Percentiles rank a stretch among this genome's conserved stretches.
Evolutionary conservation across 768 basidiomycete species (phyloP).

Genomic region (Hypholoma fasciculare): DNA sequence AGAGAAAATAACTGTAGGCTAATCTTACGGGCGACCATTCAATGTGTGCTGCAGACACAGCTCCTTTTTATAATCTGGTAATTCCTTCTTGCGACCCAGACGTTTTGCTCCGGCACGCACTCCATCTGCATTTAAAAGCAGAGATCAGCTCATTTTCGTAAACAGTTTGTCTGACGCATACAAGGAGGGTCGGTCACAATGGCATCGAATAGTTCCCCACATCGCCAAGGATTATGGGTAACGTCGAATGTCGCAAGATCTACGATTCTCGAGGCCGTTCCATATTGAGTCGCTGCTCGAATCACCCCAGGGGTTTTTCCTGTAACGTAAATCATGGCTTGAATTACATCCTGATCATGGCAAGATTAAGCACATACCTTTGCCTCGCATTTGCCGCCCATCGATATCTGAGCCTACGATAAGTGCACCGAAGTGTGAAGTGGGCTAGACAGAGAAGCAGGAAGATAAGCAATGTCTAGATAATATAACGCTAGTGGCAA

Average conservation of each 20-base stretch:
- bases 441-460: constrained; percentile 53
- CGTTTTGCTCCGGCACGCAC: constrained; percentile 88
- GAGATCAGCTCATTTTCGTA: background rate
- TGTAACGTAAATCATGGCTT: constrained; percentile 11
- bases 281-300: constrained; percentile 84
- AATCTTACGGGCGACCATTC: constrained; percentile 44
- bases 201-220: constrained; percentile 89
- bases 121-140: constrained; percentile 59
- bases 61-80: constrained; percentile 36
- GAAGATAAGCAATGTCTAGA: background rate
- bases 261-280: constrained; percentile 66
- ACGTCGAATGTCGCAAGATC: constrained; percentile 93
- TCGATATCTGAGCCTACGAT: constrained; percentile 96
- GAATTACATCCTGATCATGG: background rate
- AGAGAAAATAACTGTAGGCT: background rate
- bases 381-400: constrained; percentile 95
- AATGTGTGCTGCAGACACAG: constrained; percentile 37
- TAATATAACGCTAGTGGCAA: background rate
- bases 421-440: constrained; percentile 84
- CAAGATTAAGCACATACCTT: constrained; percentile 46
- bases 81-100: constrained; percentile 64
- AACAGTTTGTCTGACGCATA: constrained; percentile 34
- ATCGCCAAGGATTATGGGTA: constrained; percentile 87
- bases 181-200: constrained; percentile 95
- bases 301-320: constrained; percentile 66